phyloP scores from a whole-genome alignment of 176 grass and related monocot genomes.

The Oryza meridionalis region DNA sequence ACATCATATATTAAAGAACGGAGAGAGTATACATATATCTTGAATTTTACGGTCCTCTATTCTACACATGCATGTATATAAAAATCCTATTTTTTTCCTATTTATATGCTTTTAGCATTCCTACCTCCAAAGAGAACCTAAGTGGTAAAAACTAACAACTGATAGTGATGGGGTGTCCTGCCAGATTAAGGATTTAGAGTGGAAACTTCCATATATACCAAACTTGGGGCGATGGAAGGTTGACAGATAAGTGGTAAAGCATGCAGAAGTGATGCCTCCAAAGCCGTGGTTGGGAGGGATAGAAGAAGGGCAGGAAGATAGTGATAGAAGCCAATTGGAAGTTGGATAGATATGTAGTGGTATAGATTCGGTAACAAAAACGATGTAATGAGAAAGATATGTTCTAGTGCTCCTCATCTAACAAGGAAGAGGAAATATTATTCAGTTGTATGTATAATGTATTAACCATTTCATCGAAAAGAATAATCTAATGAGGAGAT shows the following conservation, averaged over 20 bases:
- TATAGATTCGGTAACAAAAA: not conserved
- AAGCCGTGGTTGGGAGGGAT: too few relatives aligned
- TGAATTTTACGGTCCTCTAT: too few relatives aligned
- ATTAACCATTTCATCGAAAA: not conserved
- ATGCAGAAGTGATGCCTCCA: too few relatives aligned
- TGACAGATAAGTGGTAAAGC: not conserved
- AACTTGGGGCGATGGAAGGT: not conserved
- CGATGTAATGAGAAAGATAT: not conserved
- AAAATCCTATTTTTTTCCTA: too few relatives aligned
- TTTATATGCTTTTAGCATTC: too few relatives aligned
- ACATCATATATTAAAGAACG: too few relatives aligned
- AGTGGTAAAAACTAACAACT: not conserved
- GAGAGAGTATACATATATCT: too few relatives aligned
- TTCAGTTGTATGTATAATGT: not conserved
- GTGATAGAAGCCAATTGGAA: not conserved
- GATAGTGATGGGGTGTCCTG: not conserved
- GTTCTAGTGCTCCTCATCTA: not conserved
- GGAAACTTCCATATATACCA: not conserved
- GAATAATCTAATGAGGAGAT: not conserved
- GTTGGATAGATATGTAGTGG: not conserved
- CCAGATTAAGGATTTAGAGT: not conserved
- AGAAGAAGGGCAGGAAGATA: too few relatives aligned
- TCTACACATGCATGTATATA: too few relatives aligned
- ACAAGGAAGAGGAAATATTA: not conserved
- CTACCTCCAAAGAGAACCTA: too few relatives aligned